Percentiles rank a stretch among this genome's conserved stretches.
phyloP scores from a whole-genome alignment of 140 eudicot species.

The Ambrosia hybrid region DNA sequence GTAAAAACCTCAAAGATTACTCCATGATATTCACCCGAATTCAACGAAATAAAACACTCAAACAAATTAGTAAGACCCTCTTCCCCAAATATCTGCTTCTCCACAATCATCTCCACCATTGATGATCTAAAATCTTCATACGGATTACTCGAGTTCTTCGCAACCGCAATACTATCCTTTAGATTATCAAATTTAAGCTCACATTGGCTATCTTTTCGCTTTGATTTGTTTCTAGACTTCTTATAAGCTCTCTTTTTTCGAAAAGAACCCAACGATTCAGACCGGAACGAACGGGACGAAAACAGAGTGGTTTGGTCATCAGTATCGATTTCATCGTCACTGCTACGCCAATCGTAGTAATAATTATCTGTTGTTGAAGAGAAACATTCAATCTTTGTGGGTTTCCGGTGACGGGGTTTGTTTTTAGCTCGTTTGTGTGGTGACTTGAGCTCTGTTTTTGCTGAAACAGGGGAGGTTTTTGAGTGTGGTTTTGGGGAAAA shows the following conservation, averaged over 20 bases:
- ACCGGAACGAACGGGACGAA: conserved; percentile 51
- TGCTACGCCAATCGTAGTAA: conserved; percentile 50
- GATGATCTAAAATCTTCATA: conserved; percentile 67
- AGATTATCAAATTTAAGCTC: not conserved
- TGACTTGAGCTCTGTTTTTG: not conserved
- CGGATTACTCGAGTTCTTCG: conserved; percentile 69
- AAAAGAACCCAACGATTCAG: conserved; percentile 46
- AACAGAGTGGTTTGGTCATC: conserved; percentile 47
- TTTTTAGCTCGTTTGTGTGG: conserved; percentile 4
- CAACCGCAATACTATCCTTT: conserved; percentile 55
- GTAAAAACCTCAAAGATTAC: conserved; percentile 55
- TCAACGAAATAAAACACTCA: conserved; percentile 56
- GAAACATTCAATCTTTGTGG: conserved; percentile 21
- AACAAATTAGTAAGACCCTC: conserved; percentile 49
- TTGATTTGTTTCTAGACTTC: conserved; percentile 8
- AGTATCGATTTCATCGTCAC: conserved; percentile 43
- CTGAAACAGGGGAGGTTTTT: not conserved
- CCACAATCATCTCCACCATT: conserved; percentile 87
- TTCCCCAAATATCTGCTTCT: conserved; percentile 53
- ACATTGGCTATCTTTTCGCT: not conserved
- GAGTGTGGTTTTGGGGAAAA: conserved; percentile 47
- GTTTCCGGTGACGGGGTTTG: conserved; percentile 31
- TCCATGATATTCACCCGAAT: conserved; percentile 53
- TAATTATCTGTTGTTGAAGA: conserved; percentile 28
- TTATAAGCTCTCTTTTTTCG: conserved; percentile 19